phyloP scores from a whole-genome alignment of 2,329 filamentous ascomycete species.

The Ophiostoma fasciatum region DNA sequence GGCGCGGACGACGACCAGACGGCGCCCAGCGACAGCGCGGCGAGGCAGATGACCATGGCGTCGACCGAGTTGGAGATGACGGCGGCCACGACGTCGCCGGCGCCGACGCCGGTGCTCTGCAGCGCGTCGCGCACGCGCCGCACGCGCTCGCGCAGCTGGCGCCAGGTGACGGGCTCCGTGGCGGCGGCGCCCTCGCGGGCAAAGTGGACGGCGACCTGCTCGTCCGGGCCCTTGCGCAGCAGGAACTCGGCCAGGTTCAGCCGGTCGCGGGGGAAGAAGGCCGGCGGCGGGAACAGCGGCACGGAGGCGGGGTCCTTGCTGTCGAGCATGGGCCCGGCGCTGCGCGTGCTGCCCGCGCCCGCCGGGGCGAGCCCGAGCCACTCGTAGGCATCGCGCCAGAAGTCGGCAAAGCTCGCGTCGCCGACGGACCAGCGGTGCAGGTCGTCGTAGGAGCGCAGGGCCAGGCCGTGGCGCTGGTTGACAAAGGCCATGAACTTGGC shows the following conservation, averaged over 20 bases:
- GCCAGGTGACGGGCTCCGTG: slow-evolving; percentile 9
- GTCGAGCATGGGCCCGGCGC: neutral
- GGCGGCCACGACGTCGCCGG: slow-evolving; percentile 7
- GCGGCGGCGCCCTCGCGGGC: slow-evolving; percentile 32
- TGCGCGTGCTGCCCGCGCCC: neutral
- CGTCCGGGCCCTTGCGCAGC: slow-evolving; percentile 2
- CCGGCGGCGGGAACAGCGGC: slow-evolving; percentile 4
- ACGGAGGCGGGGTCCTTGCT: neutral
- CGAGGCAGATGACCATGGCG: slow-evolving; percentile 7
- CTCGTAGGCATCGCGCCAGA: slow-evolving; percentile 6
- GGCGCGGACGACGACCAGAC: slow-evolving; percentile 8
- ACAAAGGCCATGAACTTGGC: slow-evolving; percentile 3
- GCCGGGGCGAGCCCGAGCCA: slow-evolving; percentile 2
- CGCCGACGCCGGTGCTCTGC: neutral
- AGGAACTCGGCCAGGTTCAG: slow-evolving; percentile 6
- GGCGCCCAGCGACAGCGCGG: slow-evolving; percentile 7
- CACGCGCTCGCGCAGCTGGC: slow-evolving; percentile 1
- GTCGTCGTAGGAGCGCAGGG: slow-evolving; percentile 3
- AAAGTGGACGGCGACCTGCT: slow-evolving; percentile 30
- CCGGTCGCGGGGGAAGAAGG: slow-evolving; percentile 4
- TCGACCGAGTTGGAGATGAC: slow-evolving; percentile 8
- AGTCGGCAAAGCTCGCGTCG: neutral
- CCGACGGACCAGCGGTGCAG: slow-evolving; percentile 5
- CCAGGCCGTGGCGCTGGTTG: slow-evolving; percentile 2
- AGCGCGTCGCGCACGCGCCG: slow-evolving; percentile 1